Evolutionary conservation across 495 filamentous ascomycete species (phyloP).

Genomic region (Umbilicaria muhlenbergii): DNA sequence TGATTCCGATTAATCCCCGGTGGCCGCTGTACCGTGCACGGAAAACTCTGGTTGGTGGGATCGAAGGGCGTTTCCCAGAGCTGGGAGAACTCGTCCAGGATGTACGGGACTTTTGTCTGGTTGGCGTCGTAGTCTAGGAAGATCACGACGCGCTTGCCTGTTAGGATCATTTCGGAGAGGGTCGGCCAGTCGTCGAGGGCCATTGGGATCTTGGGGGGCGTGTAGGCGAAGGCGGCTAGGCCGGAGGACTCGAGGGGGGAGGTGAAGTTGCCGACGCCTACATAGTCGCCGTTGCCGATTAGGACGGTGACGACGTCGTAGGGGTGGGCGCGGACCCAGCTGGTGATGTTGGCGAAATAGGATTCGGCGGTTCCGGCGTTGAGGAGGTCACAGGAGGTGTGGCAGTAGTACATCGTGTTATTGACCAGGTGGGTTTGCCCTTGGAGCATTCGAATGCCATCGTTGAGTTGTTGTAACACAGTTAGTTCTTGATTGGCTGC

Average conservation of each 20-base stretch:
- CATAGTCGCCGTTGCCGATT: constrained; percentile 67
- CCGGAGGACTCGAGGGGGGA: constrained; percentile 49
- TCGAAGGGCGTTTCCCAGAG: constrained; percentile 55
- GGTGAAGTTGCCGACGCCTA: constrained; percentile 41
- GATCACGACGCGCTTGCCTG: constrained; percentile 42
- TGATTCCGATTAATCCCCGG: constrained; percentile 38
- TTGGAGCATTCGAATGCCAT: constrained; percentile 82
- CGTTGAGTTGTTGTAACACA: constrained; percentile 64
- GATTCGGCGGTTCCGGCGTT: constrained; percentile 62
- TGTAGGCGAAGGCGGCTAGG: constrained; percentile 53
- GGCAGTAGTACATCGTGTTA: constrained; percentile 46
- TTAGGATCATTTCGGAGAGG: constrained; percentile 60
- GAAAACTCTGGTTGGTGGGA: constrained; percentile 40
- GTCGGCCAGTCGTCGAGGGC: constrained; percentile 69
- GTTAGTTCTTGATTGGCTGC: constrained; percentile 62
- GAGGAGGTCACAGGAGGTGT: constrained; percentile 65
- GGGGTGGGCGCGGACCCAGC: constrained; percentile 63
- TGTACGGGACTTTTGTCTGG: constrained; percentile 52
- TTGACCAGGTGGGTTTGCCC: constrained; percentile 60
- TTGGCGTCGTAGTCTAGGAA: constrained; percentile 80
- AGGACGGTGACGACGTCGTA: constrained; percentile 88
- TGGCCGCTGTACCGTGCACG: constrained; percentile 42
- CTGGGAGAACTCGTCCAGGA: constrained; percentile 50
- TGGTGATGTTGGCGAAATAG: constrained; percentile 51
- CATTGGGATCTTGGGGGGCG: constrained; percentile 54